phyloP scores from a whole-genome alignment of 208 protist genomes.

The Trypanosoma congolense region DNA sequence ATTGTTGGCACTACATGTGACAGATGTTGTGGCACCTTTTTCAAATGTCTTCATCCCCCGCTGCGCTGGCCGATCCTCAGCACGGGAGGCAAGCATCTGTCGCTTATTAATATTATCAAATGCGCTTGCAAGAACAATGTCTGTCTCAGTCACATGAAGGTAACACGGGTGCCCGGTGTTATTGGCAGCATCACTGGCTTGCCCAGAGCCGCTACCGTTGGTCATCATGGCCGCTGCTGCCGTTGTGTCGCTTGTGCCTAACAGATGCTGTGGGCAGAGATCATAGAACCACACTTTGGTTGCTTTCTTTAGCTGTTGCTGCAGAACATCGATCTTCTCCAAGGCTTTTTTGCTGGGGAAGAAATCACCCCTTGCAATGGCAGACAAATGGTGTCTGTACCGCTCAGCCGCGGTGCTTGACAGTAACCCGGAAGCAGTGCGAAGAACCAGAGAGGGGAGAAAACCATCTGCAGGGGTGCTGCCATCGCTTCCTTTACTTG shows the following conservation, averaged over 20 bases:
- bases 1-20: background rate
- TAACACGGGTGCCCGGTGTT: conserved; percentile 15
- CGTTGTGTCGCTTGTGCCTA: background rate
- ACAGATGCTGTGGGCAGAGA: conserved; percentile 9
- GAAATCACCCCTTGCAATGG: conserved; percentile 11
- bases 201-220: background rate
- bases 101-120: conserved; percentile 11
- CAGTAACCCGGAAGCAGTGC: background rate
- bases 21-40: background rate
- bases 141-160: conserved; percentile 19
- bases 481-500: background rate
- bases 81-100: background rate
- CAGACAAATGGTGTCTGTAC: background rate
- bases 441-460: conserved; percentile 14
- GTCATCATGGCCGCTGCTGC: background rate
- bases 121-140: conserved; percentile 20
- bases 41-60: background rate
- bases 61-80: background rate
- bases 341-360: conserved; percentile 10
- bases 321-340: conserved; percentile 6
- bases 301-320: conserved; percentile 1
- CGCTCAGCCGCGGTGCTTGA: background rate
- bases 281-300: conserved; percentile 18
- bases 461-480: background rate
- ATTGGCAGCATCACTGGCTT: background rate